Percentiles rank a stretch among this genome's conserved stretches.
These are phyloP conservation scores for Coniochaeta hoffmannii DNA, from an alignment of 2,329 filamentous ascomycete genomes.

Conservation along the genomic window DNA sequence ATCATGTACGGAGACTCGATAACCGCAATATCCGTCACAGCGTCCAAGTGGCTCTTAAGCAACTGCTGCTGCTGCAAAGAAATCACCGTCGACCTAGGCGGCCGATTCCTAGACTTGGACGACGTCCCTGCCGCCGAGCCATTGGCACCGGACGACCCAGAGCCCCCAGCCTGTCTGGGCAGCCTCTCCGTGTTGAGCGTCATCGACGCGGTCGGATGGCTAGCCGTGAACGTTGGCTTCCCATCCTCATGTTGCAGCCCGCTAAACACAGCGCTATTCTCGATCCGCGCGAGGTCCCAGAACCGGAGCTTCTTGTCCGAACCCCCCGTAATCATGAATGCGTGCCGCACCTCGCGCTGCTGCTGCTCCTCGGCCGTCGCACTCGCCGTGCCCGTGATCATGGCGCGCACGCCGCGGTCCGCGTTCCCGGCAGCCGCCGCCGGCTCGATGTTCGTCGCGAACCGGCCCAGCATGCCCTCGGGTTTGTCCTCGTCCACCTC, in stretches of 20 bases:
- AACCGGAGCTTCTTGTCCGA: conserved; percentile 88
- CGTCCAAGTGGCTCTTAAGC: conserved; percentile 79
- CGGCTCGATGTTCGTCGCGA: conserved; percentile 67
- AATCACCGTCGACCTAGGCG: conserved; percentile 74
- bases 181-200: conserved; percentile 60
- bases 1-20: conserved; percentile 87
- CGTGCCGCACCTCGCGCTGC: conserved; percentile 64
- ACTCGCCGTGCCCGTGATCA: conserved; percentile 62
- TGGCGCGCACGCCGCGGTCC: conserved; percentile 65
- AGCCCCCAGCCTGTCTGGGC: conserved; percentile 25
- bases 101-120: conserved; percentile 29
- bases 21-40: conserved; percentile 79
- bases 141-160: conserved; percentile 13
- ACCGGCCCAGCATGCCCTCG: conserved; percentile 79
- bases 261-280: conserved; percentile 73
- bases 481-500: conserved; percentile 84
- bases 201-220: conserved; percentile 55
- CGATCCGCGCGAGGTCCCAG: conserved; percentile 78
- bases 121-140: conserved; percentile 16
- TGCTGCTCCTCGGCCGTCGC: conserved; percentile 28
- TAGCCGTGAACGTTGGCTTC: conserved; percentile 63
- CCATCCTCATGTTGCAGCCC: conserved; percentile 64
- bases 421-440: conserved; percentile 42
- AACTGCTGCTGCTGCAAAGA: conserved; percentile 82
- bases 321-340: conserved; percentile 81